Evolutionary conservation across 2,329 filamentous ascomycete genomes (phyloP), one percentile per base, ranked within the genome.

Genomic region (Aspergillus alliaceus): DNA sequence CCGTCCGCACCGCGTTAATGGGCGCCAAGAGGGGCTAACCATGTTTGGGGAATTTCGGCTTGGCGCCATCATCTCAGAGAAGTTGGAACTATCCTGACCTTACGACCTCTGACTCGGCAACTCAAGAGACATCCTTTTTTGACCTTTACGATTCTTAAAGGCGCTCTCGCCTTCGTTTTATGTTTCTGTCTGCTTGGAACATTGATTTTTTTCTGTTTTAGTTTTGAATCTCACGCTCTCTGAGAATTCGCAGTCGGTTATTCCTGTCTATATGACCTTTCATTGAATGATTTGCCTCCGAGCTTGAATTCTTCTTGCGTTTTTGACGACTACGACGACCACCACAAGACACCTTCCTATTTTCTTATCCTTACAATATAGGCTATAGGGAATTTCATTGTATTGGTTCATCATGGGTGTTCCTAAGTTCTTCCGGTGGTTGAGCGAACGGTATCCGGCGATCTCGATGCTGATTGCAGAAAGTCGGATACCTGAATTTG

Each of bases 381-480:
- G 27, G 20, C 44, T 48, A 2, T 9, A 22, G 29, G 8, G 27
- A 1, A 14, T 32, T 48, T 32, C 54, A 53, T 53, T 57, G 31
- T 53, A 48, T 44, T 56, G 61, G 65, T 67, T 74, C 72, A 75
- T 61, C 70, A 84, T 86, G 86, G 86, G 88, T 85, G 87, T 91
- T 65, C 82, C 82, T 73, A 96, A 96, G 74, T 96, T 96, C 82
- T 96, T 96, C 81, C 86, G 95, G 85, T 99, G 96, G 95, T 90
- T 99, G 83, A 97, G 93, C 59, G 96, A 99, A 85, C 89, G 96
- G 68, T 99, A 99, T 85, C 95, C 95, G 55, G 88, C 95, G 61
- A 99, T 99, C 75, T 99, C 95, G 52, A 93, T 98, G 82, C 83
- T 99, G 69, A 99, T 99, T 72, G 92, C 93, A 54, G 95, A 99